Base-by-base conservation (phyloP, 2,329 filamentous ascomycete genomes). In the Incumbomyces lentus region DNA sequence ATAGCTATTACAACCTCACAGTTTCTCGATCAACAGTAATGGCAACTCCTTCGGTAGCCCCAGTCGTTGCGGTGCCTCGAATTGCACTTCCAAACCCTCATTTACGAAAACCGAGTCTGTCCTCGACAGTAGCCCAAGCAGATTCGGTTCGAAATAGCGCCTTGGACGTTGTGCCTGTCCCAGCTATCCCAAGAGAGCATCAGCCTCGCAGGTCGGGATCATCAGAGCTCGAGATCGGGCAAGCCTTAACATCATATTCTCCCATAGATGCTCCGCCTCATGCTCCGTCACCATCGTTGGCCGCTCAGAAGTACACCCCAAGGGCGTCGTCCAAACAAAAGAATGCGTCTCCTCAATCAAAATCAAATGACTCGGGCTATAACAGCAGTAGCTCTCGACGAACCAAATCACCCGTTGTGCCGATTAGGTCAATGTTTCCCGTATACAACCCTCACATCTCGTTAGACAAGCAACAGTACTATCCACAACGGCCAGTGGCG, bases 401-500 rank as follows among this genome's bases (percentile, higher is more conserved):
- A n/a, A 30, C 38, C 12, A 49, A 42, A 13, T 61, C 66, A 2
- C 63, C 65, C 0, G 54, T 60, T 2, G 48, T 62, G 17, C 64
- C 65, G 10, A 68, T 71, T 52, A 63, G 56, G 47, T 70, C 69
- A 3, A 70, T 70, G 51, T 70, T 71, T 49, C 69, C 68, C 6
- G 64, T 57, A 8, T 69, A 69, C 49, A 59, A 71, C 49, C 63
- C 64, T 1, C 59, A 62, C 12, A 18, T 65, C 1, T 59, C 64
- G 13, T 54, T 65, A 31, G 58, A 49, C 26, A 59, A 64, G 46
- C 67, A 69, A 48, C 52, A 57, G 7, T 66, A 67, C 49, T 62
- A 59, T 38, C 61, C 62, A 7, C 59, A 59, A 30, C 48, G 55
- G 26, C 53, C 55, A 7, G 47, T 49, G 6, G 36, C 47, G 8